phyloP scores from a whole-genome alignment of 495 filamentous ascomycete species.

The Elasticomyces elasticus region DNA sequence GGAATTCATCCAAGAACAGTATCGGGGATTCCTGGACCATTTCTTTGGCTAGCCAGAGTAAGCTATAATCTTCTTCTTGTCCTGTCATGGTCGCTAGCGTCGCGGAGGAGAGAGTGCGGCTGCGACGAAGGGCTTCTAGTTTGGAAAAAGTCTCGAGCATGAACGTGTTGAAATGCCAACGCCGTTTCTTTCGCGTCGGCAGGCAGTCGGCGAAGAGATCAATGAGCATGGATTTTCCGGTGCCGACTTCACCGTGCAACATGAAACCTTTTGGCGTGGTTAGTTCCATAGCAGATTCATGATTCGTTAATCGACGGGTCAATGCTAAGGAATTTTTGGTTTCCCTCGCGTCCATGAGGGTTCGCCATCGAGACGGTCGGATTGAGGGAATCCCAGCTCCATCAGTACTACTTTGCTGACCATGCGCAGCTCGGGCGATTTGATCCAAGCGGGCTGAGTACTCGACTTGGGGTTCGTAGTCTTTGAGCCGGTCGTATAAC shows the following conservation, averaged over 20 bases:
- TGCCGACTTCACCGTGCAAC: conserved; percentile 62
- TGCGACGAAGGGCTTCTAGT: conserved; percentile 48
- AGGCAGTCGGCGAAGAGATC: conserved; percentile 60
- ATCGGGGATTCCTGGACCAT: conserved; percentile 57
- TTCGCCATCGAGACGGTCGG: conserved; percentile 27
- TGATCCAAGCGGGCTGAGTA: conserved; percentile 48
- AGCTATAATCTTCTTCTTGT: conserved; percentile 45
- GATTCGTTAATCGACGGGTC: conserved; percentile 46
- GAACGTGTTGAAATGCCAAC: conserved; percentile 69
- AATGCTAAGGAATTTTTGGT: conserved; percentile 46
- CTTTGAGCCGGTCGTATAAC: conserved; percentile 54
- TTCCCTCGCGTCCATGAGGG: conserved; percentile 30
- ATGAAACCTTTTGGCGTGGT: conserved; percentile 56
- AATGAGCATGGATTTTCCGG: conserved; percentile 60
- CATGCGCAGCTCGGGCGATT: conserved; percentile 37
- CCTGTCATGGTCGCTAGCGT: neutral
- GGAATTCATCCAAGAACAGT: conserved; percentile 65
- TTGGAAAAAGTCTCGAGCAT: conserved; percentile 59
- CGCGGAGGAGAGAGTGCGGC: neutral
- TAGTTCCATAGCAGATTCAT: conserved; percentile 53
- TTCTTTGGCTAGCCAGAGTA: conserved; percentile 58
- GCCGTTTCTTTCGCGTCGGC: conserved; percentile 53
- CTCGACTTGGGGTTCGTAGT: conserved; percentile 55
- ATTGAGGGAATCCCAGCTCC: conserved; percentile 13
- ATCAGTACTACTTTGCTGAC: neutral